Evolutionary conservation across 1,284 basidiomycete genomes (phyloP).

Genomic region (Ganoderma leucocontextum): DNA sequence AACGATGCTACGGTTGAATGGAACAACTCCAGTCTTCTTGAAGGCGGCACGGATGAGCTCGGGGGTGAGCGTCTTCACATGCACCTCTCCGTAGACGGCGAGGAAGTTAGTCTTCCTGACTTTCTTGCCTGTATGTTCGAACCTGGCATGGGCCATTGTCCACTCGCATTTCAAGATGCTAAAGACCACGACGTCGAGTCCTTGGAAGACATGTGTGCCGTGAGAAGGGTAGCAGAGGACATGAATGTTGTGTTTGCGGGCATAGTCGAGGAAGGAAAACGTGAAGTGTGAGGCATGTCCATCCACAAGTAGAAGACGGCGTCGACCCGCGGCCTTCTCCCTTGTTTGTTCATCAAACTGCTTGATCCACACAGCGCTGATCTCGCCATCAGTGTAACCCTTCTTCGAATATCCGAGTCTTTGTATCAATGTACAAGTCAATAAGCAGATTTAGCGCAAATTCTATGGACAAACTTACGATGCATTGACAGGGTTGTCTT

Average conservation of each 20-base stretch:
- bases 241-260: background rate
- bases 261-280: background rate
- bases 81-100: background rate
- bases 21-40: too few relatives aligned
- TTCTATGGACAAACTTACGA: slow-evolving; percentile 47
- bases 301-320: background rate
- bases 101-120: background rate
- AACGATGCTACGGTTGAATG: too few relatives aligned
- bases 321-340: background rate
- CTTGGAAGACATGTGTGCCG: background rate
- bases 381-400: background rate
- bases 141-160: background rate
- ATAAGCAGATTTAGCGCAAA: too few relatives aligned
- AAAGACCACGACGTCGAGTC: background rate
- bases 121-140: background rate
- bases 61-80: too few relatives aligned
- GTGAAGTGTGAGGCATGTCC: background rate
- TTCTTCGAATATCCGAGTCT: background rate
- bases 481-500: slow-evolving; percentile 49
- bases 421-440: too few relatives aligned
- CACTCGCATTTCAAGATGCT: background rate
- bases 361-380: background rate
- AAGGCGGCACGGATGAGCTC: too few relatives aligned
- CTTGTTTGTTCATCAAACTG: background rate
- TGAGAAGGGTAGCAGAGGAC: background rate